A percentile compares a stretch with the other conserved stretches of the same genome.
These are phyloP conservation scores for Blastocystis hominis DNA, from an alignment of 352 stramenopile species.

Conservation along the genomic window DNA sequence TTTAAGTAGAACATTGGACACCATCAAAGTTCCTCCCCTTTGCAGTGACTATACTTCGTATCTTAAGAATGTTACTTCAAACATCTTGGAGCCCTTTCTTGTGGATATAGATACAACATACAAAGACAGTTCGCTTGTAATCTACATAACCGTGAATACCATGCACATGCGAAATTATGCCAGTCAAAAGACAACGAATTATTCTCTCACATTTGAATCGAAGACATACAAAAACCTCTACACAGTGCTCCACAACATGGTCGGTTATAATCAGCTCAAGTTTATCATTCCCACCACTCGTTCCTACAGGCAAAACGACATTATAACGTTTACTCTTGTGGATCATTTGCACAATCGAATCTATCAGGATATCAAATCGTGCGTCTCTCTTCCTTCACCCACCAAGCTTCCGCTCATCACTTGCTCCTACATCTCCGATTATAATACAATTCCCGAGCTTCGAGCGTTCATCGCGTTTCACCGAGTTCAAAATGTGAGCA, in stretches of 20 bases:
- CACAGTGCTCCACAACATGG: neutral
- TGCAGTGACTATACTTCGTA: constrained; percentile 6
- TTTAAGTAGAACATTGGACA: no score
- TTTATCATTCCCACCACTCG: neutral
- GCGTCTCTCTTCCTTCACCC: neutral
- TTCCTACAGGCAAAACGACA: neutral
- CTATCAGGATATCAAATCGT: neutral
- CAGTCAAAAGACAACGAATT: neutral
- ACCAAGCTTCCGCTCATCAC: neutral
- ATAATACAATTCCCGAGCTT: neutral
- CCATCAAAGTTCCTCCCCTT: neutral
- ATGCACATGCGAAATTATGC: neutral
- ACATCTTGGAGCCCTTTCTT: neutral
- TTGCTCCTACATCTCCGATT: neutral
- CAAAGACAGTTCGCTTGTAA: neutral
- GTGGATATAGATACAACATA: neutral
- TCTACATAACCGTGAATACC: neutral
- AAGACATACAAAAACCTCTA: neutral
- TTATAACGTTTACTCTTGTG: neutral
- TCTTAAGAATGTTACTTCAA: neutral
- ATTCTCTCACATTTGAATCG: neutral
- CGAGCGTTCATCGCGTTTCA: neutral
- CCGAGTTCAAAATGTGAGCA: neutral
- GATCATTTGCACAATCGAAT: neutral
- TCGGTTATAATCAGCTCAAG: neutral